Evolutionary conservation across 2,329 filamentous ascomycete species (phyloP).

Genomic region (Gliomastix tumulicola): DNA sequence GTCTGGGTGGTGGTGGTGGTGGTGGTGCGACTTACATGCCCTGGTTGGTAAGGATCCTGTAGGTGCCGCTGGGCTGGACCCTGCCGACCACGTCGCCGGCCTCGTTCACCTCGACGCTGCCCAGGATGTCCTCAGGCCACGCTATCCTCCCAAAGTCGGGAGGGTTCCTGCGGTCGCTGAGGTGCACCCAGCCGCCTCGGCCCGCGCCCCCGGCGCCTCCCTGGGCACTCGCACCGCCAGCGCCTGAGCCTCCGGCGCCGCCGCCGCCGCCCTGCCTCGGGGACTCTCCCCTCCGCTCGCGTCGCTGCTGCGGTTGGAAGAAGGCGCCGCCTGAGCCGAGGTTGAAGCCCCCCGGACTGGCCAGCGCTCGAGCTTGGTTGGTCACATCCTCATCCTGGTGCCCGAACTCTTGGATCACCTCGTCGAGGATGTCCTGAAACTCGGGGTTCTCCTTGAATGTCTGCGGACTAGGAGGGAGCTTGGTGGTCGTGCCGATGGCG

Average conservation of each 20-base stretch:
- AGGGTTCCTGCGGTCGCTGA: slow-evolving; percentile 57
- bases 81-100: slow-evolving; percentile 49
- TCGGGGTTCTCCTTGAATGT: slow-evolving; percentile 52
- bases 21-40: slow-evolving; percentile 50
- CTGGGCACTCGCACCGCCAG: slow-evolving; percentile 50
- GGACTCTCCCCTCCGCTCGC: slow-evolving; percentile 21
- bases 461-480: slow-evolving; percentile 52
- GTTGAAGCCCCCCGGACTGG: slow-evolving; percentile 46
- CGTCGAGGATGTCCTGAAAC: slow-evolving; percentile 53
- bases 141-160: slow-evolving; percentile 63
- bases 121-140: slow-evolving; percentile 64
- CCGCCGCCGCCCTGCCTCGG: slow-evolving; percentile 28
- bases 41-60: slow-evolving; percentile 57
- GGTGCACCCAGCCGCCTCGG: slow-evolving; percentile 55
- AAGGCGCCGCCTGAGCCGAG: slow-evolving; percentile 45
- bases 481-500: slow-evolving; percentile 52
- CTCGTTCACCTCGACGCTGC: slow-evolving; percentile 57
- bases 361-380: slow-evolving; percentile 52
- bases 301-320: slow-evolving; percentile 34
- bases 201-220: slow-evolving; percentile 55
- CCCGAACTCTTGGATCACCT: slow-evolving; percentile 48
- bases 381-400: slow-evolving; percentile 47
- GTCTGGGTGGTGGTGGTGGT: background rate
- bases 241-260: slow-evolving; percentile 35
- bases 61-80: slow-evolving; percentile 54